Conservation (phyloP, 2,329 filamentous ascomycete species). For the Colletotrichum viniferum region DNA sequence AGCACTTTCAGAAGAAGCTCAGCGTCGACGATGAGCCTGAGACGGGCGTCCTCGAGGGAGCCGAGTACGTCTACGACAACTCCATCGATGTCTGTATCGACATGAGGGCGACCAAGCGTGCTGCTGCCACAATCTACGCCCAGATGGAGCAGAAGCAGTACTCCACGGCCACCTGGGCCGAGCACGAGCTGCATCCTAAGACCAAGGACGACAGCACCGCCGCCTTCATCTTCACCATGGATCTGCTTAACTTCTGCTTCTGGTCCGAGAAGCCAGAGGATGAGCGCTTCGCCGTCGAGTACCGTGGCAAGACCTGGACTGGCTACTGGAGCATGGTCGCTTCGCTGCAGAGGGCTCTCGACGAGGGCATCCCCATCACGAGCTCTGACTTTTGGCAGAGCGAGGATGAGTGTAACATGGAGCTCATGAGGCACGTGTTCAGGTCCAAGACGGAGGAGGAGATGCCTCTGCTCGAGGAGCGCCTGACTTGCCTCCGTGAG, state of each 20-base stretch:
- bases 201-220: slow-evolving; percentile 78
- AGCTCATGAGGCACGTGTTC: slow-evolving; percentile 78
- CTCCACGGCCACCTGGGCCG: slow-evolving; percentile 83
- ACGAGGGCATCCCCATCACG: slow-evolving; percentile 91
- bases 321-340: slow-evolving; percentile 97
- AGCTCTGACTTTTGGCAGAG: slow-evolving; percentile 86
- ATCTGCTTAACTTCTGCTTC: slow-evolving; percentile 95
- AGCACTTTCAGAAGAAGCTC: slow-evolving; percentile 71
- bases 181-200: slow-evolving; percentile 89
- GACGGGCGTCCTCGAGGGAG: slow-evolving; percentile 81
- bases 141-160: slow-evolving; percentile 86
- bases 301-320: slow-evolving; percentile 82
- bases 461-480: slow-evolving; percentile 82
- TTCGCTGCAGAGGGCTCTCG: slow-evolving; percentile 81
- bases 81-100: slow-evolving; percentile 91
- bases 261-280: slow-evolving; percentile 78
- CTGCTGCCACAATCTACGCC: slow-evolving; percentile 77
- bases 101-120: slow-evolving; percentile 80
- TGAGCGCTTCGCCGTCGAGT: slow-evolving; percentile 82
- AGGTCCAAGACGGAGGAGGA: slow-evolving; percentile 84
- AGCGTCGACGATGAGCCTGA: slow-evolving; percentile 65
- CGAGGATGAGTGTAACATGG: slow-evolving; percentile 75
- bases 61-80: slow-evolving; percentile 89
- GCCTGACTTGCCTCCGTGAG: slow-evolving; percentile 80
- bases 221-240: slow-evolving; percentile 97